Base-by-base conservation (phyloP, 2,329 filamentous ascomycete species). In the Cladosporium sp. region DNA sequence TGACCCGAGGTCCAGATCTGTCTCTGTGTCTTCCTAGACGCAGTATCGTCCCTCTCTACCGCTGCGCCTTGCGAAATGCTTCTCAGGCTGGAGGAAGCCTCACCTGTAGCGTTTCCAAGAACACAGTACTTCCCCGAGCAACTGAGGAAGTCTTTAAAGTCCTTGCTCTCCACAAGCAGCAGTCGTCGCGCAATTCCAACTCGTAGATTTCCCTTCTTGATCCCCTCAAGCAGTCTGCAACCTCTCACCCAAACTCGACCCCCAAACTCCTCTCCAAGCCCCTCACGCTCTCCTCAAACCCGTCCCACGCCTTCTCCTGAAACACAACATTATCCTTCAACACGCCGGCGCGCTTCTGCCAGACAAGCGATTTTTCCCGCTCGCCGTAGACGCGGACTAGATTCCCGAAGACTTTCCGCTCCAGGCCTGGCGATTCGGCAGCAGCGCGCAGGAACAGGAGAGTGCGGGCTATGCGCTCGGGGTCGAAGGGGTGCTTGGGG, bases 321-420 rank as follows among this genome's bases (percentile, higher is more conserved):
- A 62, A 52, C 59, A 16, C 44, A 23, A 28, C 44, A 53, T 62
- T 62, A 18, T 62, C 59, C 46, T 37, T 62, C 59, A 62, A 18
- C 59, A 62, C 44, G 10, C 12, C 33, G n/a, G 29, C 37, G 28
- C 46, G 44, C 28, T 4, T n/a, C 29, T 52, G 29, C 29, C 16
- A 6, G 3, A 16, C 29, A 5, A 52, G 3, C 67, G 72, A n/a
- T 66, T 66, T 65, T 69, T 66, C 67, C 78, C 81, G 78, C 69
- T 79, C 81, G 68, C 66, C 85, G 84, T 70, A 81, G 40, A 74
- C 78, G 62, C 78, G 73, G 21, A 91, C 72, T 57, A 94, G 75
- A 69, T 90, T 93, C 78, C 88, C 90, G 65, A 94, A 73, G 10
- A 95, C 84, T 65, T 79, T 84, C 75, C 93, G 90, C 80, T 94